A percentile compares a stretch with the other conserved stretches of the same genome.
phyloP scores from a whole-genome alignment of 352 stramenopile genomes.

The Thalassiosira oceanica region DNA sequence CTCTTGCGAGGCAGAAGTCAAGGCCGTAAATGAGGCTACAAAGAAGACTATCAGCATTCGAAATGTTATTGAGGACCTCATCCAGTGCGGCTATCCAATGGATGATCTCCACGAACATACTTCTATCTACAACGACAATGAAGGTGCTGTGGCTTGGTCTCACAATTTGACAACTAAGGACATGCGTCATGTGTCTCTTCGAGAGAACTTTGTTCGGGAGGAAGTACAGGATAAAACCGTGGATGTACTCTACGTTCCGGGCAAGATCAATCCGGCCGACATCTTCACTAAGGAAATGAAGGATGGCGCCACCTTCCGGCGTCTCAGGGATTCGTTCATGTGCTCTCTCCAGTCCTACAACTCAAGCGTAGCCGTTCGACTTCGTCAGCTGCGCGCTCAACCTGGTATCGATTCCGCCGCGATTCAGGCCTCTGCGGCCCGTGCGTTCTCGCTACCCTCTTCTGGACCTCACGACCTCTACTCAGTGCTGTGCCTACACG shows the following conservation, averaged over 20 bases:
- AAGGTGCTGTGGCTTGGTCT: slow-evolving; percentile 16
- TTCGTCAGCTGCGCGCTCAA: neutral
- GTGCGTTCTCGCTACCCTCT: no score
- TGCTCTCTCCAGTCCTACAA: neutral
- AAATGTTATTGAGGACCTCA: neutral
- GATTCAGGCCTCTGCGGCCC: no score
- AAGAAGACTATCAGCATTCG: slow-evolving; percentile 8
- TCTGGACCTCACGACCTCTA: no score
- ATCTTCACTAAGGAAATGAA: slow-evolving; percentile 45
- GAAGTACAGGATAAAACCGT: neutral
- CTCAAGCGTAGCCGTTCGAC: neutral
- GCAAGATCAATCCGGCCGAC: slow-evolving; percentile 18
- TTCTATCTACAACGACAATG: slow-evolving; percentile 35
- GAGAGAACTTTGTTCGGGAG: slow-evolving; percentile 24
- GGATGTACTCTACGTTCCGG: slow-evolving; percentile 8
- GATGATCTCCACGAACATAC: neutral
- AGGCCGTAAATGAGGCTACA: slow-evolving; percentile 9
- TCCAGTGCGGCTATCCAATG: neutral
- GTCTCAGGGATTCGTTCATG: slow-evolving; percentile 36
- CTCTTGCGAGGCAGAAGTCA: slow-evolving; percentile 46
- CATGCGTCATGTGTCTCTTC: slow-evolving; percentile 15
- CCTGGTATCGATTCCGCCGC: no score
- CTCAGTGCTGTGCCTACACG: no score
- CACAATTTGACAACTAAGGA: slow-evolving; percentile 6
- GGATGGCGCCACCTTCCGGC: slow-evolving; percentile 22